Conservation (phyloP, 2,329 filamentous ascomycete species). For the Talaromyces sp. region DNA sequence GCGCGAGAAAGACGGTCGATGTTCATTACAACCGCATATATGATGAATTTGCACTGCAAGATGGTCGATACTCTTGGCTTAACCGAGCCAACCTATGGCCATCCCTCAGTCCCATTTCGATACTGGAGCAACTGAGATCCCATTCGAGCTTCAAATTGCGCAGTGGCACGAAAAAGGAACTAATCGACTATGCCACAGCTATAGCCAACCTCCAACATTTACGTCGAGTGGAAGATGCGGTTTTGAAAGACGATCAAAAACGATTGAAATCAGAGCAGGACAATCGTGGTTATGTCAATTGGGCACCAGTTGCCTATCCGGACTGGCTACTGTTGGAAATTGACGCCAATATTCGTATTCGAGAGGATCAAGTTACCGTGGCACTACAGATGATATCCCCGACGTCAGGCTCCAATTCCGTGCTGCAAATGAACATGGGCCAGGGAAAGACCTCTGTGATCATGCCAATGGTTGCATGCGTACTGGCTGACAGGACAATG, state of each 20-base stretch:
- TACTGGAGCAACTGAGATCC: conserved; percentile 43
- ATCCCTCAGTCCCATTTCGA: conserved; percentile 31
- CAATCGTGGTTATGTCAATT: conserved; percentile 53
- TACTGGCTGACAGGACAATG: conserved; percentile 47
- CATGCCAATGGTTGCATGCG: conserved; percentile 57
- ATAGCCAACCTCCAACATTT: conserved; percentile 42
- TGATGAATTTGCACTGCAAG: conserved; percentile 19
- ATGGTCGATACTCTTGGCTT: conserved; percentile 37
- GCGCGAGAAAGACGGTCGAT: neutral
- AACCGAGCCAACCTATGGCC: conserved; percentile 39
- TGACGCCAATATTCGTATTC: conserved; percentile 59
- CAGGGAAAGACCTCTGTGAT: conserved; percentile 67
- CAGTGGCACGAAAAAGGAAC: conserved; percentile 28
- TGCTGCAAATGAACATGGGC: conserved; percentile 65
- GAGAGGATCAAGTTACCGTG: conserved; percentile 58
- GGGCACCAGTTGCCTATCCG: conserved; percentile 49
- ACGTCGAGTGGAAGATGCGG: conserved; percentile 39
- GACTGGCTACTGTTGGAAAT: conserved; percentile 66
- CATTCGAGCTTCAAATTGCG: conserved; percentile 27
- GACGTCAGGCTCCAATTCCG: conserved; percentile 49
- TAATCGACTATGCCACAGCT: conserved; percentile 39
- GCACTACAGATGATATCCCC: conserved; percentile 57
- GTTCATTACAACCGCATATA: conserved; percentile 15
- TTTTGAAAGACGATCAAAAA: conserved; percentile 24
- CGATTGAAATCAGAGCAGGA: conserved; percentile 40